Conservation (phyloP, 2,329 filamentous ascomycete genomes). For the Capronia coronata region DNA sequence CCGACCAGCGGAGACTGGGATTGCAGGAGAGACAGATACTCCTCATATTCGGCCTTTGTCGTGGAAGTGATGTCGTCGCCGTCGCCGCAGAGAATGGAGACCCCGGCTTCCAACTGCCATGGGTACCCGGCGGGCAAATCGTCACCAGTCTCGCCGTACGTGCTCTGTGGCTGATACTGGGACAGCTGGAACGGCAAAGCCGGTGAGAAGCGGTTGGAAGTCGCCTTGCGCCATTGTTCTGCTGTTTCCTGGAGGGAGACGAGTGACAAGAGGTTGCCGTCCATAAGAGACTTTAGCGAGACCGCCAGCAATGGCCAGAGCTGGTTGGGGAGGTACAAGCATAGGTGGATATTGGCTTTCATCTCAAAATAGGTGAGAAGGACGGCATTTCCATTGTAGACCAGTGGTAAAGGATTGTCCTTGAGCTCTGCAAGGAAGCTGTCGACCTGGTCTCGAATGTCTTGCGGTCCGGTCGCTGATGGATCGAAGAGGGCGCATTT, state of each 20-base stretch:
- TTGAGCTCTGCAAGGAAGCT: constrained; percentile 16
- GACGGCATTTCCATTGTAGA: constrained; percentile 34
- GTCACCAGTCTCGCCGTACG: constrained; percentile 1
- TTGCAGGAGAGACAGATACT: constrained; percentile 19
- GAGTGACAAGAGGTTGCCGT: constrained; percentile 29
- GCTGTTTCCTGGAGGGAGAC: neutral
- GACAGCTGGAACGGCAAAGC: neutral
- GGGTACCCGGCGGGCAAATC: constrained; percentile 15
- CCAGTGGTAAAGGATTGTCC: constrained; percentile 29
- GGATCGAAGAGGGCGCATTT: constrained; percentile 41
- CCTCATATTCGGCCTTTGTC: constrained; percentile 20
- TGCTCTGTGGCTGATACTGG: neutral
- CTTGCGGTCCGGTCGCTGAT: constrained; percentile 1
- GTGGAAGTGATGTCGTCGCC: constrained; percentile 25
- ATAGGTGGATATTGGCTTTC: constrained; percentile 36
- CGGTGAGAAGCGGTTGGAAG: constrained; percentile 9
- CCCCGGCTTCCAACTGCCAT: constrained; percentile 18
- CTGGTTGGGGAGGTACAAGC: constrained; percentile 19
- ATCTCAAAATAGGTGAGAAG: constrained; percentile 48
- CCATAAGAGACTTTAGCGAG: constrained; percentile 35
- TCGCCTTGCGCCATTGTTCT: neutral
- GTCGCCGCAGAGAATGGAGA: constrained; percentile 28
- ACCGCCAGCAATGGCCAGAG: constrained; percentile 36
- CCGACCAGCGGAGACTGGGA: constrained; percentile 26
- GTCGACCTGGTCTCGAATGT: constrained; percentile 21